Evolutionary conservation across 176 grass and related monocot genomes (phyloP).

Genomic region (Raddia distichophylla): DNA sequence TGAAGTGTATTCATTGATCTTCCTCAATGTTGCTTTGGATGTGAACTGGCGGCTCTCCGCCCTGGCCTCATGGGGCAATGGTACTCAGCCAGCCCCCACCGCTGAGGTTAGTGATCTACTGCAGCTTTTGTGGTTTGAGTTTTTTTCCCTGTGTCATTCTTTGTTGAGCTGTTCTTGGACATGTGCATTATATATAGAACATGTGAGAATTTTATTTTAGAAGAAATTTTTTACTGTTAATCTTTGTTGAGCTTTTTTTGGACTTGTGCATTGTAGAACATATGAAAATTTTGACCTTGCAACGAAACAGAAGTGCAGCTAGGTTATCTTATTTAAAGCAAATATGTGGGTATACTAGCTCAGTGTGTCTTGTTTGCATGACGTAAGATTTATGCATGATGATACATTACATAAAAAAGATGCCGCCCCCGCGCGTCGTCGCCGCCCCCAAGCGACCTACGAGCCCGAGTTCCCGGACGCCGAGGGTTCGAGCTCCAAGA

Average conservation of each 20-base stretch:
- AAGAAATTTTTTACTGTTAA: background rate
- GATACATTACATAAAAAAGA: background rate
- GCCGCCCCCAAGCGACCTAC: no score
- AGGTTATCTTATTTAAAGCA: background rate
- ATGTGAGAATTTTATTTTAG: background rate
- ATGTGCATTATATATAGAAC: background rate
- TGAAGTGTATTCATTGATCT: no score
- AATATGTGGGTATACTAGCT: background rate
- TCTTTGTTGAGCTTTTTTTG: background rate
- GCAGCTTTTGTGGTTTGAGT: background rate
- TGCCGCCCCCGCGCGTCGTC: no score
- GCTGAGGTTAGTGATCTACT: constrained; percentile 44
- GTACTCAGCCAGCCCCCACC: background rate
- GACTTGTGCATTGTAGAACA: background rate
- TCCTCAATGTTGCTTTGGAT: constrained; percentile 40
- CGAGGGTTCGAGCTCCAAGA: no score
- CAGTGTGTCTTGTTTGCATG: background rate
- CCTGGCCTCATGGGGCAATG: constrained; percentile 41
- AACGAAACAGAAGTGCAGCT: background rate
- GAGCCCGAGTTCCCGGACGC: no score
- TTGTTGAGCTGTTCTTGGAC: background rate
- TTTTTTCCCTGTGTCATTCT: background rate
- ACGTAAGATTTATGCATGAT: background rate
- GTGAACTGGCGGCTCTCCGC: constrained; percentile 33
- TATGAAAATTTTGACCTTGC: background rate